Percentiles rank a stretch among this genome's conserved stretches.
Conservation (phyloP, 352 stramenopile genomes). For the Phytophthora sojae region DNA sequence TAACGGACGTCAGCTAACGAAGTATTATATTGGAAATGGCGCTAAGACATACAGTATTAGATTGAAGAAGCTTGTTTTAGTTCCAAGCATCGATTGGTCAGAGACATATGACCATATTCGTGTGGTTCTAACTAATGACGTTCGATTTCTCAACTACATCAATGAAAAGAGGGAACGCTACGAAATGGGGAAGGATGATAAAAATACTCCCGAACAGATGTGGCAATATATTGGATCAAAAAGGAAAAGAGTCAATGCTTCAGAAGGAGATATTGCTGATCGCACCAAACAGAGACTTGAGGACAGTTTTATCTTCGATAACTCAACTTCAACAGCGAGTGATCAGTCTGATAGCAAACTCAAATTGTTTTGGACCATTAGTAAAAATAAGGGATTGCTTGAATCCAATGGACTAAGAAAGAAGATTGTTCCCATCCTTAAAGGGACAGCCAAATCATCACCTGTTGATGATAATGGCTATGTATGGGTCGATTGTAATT, state of each 20-base stretch:
- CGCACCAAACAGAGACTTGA: conserved; percentile 19
- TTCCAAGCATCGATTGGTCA: conserved; percentile 17
- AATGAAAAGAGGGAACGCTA: neutral
- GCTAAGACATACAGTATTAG: conserved; percentile 15
- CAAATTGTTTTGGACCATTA: conserved; percentile 16
- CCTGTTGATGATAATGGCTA: conserved; percentile 14
- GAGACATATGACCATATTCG: neutral
- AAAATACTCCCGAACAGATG: neutral
- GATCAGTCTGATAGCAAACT: conserved; percentile 19
- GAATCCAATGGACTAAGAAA: neutral
- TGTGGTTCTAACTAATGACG: neutral
- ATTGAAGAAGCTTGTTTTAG: conserved; percentile 8
- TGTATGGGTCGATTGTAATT: neutral
- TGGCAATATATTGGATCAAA: neutral
- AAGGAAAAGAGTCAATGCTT: neutral
- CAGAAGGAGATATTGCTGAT: conserved; percentile 4
- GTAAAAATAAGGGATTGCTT: conserved; percentile 9
- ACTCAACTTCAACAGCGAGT: conserved; percentile 10
- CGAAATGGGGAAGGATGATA: neutral
- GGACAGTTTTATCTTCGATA: conserved; percentile 24
- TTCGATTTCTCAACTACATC: neutral
- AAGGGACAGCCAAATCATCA: conserved; percentile 11
- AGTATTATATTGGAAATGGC: conserved; percentile 16
- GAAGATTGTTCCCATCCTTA: conserved; percentile 17
- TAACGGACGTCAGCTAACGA: conserved; percentile 1